A percentile compares a stretch with the other conserved stretches of the same genome.
Conservation (phyloP, 1,139 yeast species). For the Magnusiomyces suaveolens region DNA sequence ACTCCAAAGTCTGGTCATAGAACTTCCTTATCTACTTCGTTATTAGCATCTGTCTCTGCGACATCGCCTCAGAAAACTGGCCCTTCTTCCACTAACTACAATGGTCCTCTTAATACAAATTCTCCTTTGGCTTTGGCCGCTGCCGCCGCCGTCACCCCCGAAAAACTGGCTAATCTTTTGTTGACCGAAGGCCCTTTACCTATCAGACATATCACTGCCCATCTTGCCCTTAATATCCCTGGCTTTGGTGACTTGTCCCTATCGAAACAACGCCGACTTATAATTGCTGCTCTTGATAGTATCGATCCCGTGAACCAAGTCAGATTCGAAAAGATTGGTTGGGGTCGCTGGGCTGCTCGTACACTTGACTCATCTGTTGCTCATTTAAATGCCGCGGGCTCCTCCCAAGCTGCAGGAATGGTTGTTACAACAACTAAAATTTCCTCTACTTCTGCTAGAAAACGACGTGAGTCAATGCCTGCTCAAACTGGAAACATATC, state of each 20-base stretch:
- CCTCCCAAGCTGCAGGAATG: neutral
- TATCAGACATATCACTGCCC: conserved; percentile 78
- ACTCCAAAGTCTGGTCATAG: neutral
- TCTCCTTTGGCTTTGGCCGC: conserved; percentile 86
- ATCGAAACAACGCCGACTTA: conserved; percentile 81
- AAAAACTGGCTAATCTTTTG: conserved; percentile 60
- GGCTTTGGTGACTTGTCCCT: conserved; percentile 72
- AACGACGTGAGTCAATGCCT: conserved; percentile 11
- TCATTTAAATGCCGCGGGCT: neutral
- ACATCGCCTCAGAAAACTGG: neutral
- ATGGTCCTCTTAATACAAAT: conserved; percentile 48
- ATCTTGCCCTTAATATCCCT: conserved; percentile 62
- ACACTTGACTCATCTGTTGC: conserved; percentile 33
- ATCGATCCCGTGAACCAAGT: conserved; percentile 52
- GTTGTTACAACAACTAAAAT: conserved; percentile 3
- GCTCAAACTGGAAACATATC: conserved; percentile 3
- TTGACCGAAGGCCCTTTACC: conserved; percentile 78
- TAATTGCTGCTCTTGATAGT: conserved; percentile 76
- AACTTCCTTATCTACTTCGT: neutral
- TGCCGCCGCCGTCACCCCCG: conserved; percentile 77
- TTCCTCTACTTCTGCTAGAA: conserved; percentile 1
- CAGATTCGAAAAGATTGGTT: conserved; percentile 88
- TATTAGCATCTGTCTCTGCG: neutral
- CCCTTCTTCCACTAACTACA: neutral
- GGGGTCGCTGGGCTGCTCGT: conserved; percentile 96